phyloP scores from a whole-genome alignment of 257 asterid genomes.

The Fraxinus cuspidata region DNA sequence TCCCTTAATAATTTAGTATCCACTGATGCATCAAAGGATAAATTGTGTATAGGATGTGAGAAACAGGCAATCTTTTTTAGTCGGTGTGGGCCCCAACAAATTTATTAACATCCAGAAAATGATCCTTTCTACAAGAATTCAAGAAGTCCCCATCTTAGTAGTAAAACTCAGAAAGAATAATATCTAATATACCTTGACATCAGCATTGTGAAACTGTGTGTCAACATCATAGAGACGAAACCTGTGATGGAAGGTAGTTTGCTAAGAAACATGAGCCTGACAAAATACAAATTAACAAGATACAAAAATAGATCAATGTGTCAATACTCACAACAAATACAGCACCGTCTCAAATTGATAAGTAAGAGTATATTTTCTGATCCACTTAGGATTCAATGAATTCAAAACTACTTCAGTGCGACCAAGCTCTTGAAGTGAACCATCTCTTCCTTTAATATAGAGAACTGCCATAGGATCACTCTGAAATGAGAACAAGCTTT shows the following conservation, averaged over 20 bases:
- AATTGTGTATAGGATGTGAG: no score
- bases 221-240: conserved; percentile 91
- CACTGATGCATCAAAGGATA: neutral
- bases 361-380: conserved; percentile 62
- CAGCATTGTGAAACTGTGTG: conserved; percentile 73
- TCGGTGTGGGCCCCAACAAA: neutral
- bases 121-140: conserved; percentile 12
- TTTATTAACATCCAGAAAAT: neutral
- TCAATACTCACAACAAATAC: conserved; percentile 84
- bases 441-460: conserved; percentile 72
- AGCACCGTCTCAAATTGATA: conserved; percentile 95
- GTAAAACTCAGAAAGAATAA: conserved; percentile 12
- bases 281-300: conserved; percentile 21
- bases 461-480: conserved; percentile 95
- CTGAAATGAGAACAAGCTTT: conserved; percentile 48
- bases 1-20: neutral
- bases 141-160: conserved; percentile 1
- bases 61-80: neutral
- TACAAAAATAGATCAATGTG: conserved; percentile 26
- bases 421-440: conserved; percentile 80
- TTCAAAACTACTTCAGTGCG: conserved; percentile 96
- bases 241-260: conserved; percentile 52
- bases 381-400: conserved; percentile 92
- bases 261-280: conserved; percentile 26
- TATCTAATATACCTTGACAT: conserved; percentile 62